Conservation (phyloP, 2,329 filamentous ascomycete genomes). For the Fusarium sterilihyphosum region DNA sequence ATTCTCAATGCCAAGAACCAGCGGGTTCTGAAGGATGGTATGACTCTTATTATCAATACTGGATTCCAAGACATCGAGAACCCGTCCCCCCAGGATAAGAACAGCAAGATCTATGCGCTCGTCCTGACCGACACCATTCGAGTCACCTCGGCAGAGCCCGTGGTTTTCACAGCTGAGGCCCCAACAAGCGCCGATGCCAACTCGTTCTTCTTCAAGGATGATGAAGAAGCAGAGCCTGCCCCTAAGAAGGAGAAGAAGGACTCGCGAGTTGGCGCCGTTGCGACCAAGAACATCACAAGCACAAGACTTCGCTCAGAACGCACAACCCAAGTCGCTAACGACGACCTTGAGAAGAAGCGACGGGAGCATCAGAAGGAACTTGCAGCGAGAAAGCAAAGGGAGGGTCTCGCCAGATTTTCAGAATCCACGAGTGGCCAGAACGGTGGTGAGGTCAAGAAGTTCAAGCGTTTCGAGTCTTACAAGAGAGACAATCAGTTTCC, state of each 20-base stretch:
- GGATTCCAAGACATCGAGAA: conserved; percentile 92
- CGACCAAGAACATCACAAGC: conserved; percentile 94
- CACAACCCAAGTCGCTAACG: conserved; percentile 80
- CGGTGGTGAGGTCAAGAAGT: conserved; percentile 94
- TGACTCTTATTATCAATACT: conserved; percentile 92
- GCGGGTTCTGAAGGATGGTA: conserved; percentile 88
- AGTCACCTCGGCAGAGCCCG: conserved; percentile 79
- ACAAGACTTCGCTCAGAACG: conserved; percentile 92
- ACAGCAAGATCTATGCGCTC: conserved; percentile 87
- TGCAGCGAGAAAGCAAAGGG: conserved; percentile 86
- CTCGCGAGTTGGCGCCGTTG: conserved; percentile 83
- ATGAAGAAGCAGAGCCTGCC: conserved; percentile 84
- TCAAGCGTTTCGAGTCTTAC: conserved; percentile 99
- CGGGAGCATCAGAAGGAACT: conserved; percentile 93
- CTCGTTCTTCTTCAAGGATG: conserved; percentile 98
- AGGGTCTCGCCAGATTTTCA: conserved; percentile 85
- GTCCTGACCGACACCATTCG: conserved; percentile 93
- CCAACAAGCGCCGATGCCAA: conserved; percentile 91
- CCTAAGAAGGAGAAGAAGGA: conserved; percentile 94
- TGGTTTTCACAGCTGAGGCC: conserved; percentile 93
- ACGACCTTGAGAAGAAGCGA: conserved; percentile 87
- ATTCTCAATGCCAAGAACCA: conserved; percentile 88
- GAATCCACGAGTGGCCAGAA: conserved; percentile 87
- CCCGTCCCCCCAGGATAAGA: conserved; percentile 86
- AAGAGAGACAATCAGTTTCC: conserved; percentile 97